Base-by-base conservation (phyloP, 129 eudicot species). In the Pseudognaphalium luteoalbum region DNA sequence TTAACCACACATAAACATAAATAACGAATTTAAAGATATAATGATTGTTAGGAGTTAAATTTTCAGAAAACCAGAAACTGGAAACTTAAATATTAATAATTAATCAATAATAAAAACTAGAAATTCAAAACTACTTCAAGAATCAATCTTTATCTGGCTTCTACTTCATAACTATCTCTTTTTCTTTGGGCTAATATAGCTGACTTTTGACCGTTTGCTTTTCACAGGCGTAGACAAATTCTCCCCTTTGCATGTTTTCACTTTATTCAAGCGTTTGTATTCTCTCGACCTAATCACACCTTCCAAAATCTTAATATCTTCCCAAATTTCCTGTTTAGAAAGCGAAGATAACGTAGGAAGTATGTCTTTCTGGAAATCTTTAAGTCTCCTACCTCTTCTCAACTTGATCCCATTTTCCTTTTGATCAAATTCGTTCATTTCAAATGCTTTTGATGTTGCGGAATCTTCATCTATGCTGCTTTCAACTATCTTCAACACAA, bases 341-440 rank as follows among this genome's bases (percentile, higher is more conserved):
- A 92, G 92, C 29, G 88, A 72, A 2, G 97, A 75, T 71, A 92
- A 25, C 6, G 80, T 60, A 3, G 97, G 96, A 65, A 92, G 84
- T 82, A 92, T 72, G 50, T 89, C 92, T 79, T 78, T 92, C 72
- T 80, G 96, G 56, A 92, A 92, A 82, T 92, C 88, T 70, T 86
- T 92, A 64, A 89, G n/a, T 73, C 97, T 86, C 73, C 91, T 87
- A 47, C 97, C 97, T 57, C 97, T 78, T 82, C 72, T 89, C 74
- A 87, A 60, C 73, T 85, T 89, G 9, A 83, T 73, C 42, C 78
- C 86, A 21, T 35, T 68, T 32, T 52, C 82, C 76, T 71, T 89
- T 60, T 62, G 67, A 56, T 79, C 81, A 25, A 67, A 35, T 35
- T 77, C 81, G n/a, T 41, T 67, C 12, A 85, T 42, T 42, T 81